These are phyloP conservation scores for Eutrema yunnanense DNA, from an alignment of 345 rosid genomes.

Conservation along the genomic window DNA sequence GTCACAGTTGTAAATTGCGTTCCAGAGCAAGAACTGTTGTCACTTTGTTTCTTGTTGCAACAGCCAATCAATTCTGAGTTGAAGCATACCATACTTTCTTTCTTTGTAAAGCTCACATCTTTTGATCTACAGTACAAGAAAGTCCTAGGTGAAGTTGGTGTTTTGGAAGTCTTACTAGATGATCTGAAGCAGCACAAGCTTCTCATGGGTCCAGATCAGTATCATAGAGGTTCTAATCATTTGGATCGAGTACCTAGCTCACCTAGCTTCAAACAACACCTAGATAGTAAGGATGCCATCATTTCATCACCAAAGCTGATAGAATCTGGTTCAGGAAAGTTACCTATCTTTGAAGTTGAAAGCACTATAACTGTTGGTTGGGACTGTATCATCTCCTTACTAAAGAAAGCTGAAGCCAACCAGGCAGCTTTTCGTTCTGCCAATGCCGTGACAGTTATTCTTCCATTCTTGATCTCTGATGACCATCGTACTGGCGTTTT, in stretches of 20 bases:
- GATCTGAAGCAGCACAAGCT: slow-evolving; percentile 87
- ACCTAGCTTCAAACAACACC: slow-evolving; percentile 72
- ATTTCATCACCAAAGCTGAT: slow-evolving; percentile 80
- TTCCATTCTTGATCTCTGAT: slow-evolving; percentile 69
- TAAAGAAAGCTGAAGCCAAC: slow-evolving; percentile 80
- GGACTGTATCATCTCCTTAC: slow-evolving; percentile 85
- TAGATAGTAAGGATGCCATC: slow-evolving; percentile 70
- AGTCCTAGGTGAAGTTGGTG: slow-evolving; percentile 92
- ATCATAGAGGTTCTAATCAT: slow-evolving; percentile 33
- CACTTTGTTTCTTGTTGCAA: slow-evolving; percentile 92
- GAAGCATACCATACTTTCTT: slow-evolving; percentile 83
- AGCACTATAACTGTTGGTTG: slow-evolving; percentile 69
- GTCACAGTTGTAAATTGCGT: slow-evolving; percentile 95
- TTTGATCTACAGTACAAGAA: slow-evolving; percentile 94
- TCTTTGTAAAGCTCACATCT: slow-evolving; percentile 85
- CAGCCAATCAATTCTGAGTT: slow-evolving; percentile 77
- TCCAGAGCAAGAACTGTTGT: slow-evolving; percentile 95
- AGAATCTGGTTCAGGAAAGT: slow-evolving; percentile 66
- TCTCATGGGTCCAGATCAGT: slow-evolving; percentile 61
- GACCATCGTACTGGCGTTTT: slow-evolving; percentile 86
- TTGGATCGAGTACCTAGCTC: slow-evolving; percentile 60
- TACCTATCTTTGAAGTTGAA: slow-evolving; percentile 77
- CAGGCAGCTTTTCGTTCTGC: slow-evolving; percentile 81
- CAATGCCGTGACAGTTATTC: slow-evolving; percentile 67
- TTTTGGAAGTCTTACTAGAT: slow-evolving; percentile 79